Base-by-base conservation (phyloP, 2,329 filamentous ascomycete species). In the Myriangium duriaei region DNA sequence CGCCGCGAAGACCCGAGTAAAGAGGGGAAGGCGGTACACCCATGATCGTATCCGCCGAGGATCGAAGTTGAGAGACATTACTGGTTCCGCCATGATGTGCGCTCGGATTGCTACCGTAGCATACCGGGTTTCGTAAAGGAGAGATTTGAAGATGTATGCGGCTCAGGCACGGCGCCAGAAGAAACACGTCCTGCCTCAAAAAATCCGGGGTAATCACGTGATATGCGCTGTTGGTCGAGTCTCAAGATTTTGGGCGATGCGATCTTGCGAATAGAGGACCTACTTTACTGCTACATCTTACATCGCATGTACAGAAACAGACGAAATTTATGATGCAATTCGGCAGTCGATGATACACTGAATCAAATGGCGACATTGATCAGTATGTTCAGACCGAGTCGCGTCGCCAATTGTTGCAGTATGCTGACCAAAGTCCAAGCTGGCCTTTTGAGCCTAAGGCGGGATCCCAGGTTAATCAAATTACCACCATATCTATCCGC, bases 401-500 rank as follows among this genome's bases (percentile, higher is more conserved):
- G 11, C 13, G 5, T 21, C n/a, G 7, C 34, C 4, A 9, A 34
- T 19, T 15, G 19, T n/a, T 19, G 2, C 19, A 26, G 30, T 9
- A 34, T 14, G 17, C 38, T 34, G 19, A 41, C 31, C 4, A 18
- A 13, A 16, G n/a, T 41, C 52, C 45, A 50, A 63, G 65, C 67
- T 50, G 63, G 79, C 51, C 67, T 78, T 45, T 62, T 82, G 50
- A 72, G 73, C 50, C 67, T 94, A 54, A 80, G 85, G 55, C 77
- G 76, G 59, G 82, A 94, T 59, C 81, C 83, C 51, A 75, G 82
- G 47, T 67, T 94, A 41, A 74, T 91, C 46, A 83, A 82, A 62
- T 63, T 93, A 12, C 87, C 88, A 29, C 84, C 86, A 11, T 88
- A 92, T 63, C 65, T 96, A 21, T 95, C 88, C 21, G 71, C 85